A percentile compares a stretch with the other conserved stretches of the same genome.
These are phyloP conservation scores for Naegleria gruberi DNA, from an alignment of 208 protist species.

Conservation along the genomic window DNA sequence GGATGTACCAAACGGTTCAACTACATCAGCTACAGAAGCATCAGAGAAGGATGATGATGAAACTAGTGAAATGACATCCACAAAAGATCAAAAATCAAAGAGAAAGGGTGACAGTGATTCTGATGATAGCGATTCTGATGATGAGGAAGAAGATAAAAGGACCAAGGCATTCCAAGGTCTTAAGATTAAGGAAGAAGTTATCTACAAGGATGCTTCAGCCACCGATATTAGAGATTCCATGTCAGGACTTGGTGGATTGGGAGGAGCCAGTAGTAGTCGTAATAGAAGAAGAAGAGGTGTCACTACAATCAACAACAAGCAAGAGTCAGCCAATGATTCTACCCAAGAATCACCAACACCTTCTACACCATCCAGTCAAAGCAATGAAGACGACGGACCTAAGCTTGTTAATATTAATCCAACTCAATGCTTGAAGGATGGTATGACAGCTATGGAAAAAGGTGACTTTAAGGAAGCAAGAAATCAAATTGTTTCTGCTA, in stretches of 20 bases:
- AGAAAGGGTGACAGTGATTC: not conserved
- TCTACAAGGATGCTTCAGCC: not conserved
- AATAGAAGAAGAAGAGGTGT: constrained; percentile 2
- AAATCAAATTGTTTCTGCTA: not conserved
- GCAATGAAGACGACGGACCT: not conserved
- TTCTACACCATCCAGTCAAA: not conserved
- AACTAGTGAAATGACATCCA: not conserved
- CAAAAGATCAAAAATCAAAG: not conserved
- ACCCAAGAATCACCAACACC: not conserved
- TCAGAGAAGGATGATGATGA: not conserved
- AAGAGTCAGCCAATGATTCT: not conserved
- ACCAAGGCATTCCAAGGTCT: not conserved
- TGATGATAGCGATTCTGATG: not conserved
- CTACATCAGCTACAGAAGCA: not conserved
- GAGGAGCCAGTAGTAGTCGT: not conserved
- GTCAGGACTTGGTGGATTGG: not conserved
- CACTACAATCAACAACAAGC: not conserved
- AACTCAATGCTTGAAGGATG: not conserved
- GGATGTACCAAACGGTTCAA: not conserved
- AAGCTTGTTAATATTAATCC: not conserved
- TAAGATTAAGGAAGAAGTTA: constrained; percentile 12
- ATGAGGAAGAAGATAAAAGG: not conserved
- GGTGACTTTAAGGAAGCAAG: constrained; percentile 2
- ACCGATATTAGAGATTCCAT: not conserved
- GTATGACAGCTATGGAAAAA: constrained; percentile 4